Conservation (phyloP, 371 early-diverging fungal species). For the Dipsacomyces acuminosporus region DNA sequence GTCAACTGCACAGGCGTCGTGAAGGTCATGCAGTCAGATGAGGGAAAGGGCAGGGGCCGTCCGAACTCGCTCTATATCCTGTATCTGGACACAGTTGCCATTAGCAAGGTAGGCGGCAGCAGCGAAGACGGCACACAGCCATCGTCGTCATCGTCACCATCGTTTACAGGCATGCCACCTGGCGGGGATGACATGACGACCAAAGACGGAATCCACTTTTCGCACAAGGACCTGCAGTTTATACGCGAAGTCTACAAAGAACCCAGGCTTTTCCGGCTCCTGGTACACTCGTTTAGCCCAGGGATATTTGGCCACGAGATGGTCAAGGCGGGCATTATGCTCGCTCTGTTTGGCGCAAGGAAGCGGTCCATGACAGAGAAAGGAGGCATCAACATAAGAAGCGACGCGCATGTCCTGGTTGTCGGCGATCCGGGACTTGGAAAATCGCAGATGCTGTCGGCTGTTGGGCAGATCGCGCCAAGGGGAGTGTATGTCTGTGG, state of each 20-base stretch:
- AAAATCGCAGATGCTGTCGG: slow-evolving; percentile 57
- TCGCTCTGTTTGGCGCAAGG: slow-evolving; percentile 65
- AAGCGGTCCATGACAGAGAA: slow-evolving; percentile 22
- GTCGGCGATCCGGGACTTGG: slow-evolving; percentile 65
- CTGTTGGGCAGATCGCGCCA: slow-evolving; percentile 53
- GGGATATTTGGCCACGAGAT: slow-evolving; percentile 66
- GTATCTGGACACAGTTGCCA: slow-evolving; percentile 61
- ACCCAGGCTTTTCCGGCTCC: slow-evolving; percentile 46
- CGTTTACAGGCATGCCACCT: neutral
- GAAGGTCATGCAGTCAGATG: slow-evolving; percentile 62
- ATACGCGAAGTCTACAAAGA: slow-evolving; percentile 51
- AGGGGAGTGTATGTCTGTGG: slow-evolving; percentile 60
- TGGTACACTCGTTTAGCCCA: slow-evolving; percentile 61
- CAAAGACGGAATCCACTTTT: slow-evolving; percentile 53
- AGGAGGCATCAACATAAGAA: slow-evolving; percentile 47
- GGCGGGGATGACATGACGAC: slow-evolving; percentile 24
- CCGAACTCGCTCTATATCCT: slow-evolving; percentile 55
- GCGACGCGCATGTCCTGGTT: slow-evolving; percentile 70
- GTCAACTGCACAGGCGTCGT: slow-evolving; percentile 66
- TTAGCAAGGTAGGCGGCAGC: slow-evolving; percentile 54
- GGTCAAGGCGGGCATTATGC: slow-evolving; percentile 63
- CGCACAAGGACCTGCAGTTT: slow-evolving; percentile 52
- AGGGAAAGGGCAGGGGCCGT: slow-evolving; percentile 47
- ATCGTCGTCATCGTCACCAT: neutral
- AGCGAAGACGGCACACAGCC: slow-evolving; percentile 34